Conservation (phyloP, 2,329 filamentous ascomycete genomes). For the Daldinia sp. region DNA sequence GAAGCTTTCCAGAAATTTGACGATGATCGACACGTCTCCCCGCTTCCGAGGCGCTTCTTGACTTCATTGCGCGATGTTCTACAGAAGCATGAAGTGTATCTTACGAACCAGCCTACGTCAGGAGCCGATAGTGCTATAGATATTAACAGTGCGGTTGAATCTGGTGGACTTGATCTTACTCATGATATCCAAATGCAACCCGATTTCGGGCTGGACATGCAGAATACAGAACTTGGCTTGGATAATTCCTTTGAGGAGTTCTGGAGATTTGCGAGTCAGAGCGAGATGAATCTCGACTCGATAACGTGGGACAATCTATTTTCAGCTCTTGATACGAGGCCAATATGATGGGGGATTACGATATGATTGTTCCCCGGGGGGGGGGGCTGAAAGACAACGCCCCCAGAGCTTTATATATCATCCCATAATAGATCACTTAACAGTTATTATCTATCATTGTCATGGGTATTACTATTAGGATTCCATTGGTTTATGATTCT, state of each 20-base stretch:
- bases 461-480: too few relatives aligned
- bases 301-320: conserved; percentile 44
- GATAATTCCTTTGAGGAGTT: conserved; percentile 25
- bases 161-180: not conserved
- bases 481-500: too few relatives aligned
- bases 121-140: not conserved
- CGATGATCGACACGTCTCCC: conserved; percentile 1
- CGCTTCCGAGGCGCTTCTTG: not conserved
- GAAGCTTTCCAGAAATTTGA: conserved; percentile 3
- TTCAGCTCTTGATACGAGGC: conserved; percentile 41
- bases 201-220: not conserved
- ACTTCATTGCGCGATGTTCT: not conserved
- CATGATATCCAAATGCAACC: not conserved
- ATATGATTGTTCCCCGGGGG: not conserved
- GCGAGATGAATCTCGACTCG: conserved; percentile 37
- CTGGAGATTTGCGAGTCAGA: conserved; percentile 38
- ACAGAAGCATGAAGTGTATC: conserved; percentile 5
- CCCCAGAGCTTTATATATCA: not conserved
- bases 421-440: too few relatives aligned
- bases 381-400: too few relatives aligned
- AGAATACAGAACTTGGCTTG: not conserved
- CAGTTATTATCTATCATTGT: too few relatives aligned
- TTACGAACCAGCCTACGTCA: not conserved
- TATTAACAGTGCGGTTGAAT: not conserved
- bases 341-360: conserved; percentile 19